These are phyloP conservation scores for Ostreobium quekettii DNA, from an alignment of 139 green algal genomes.

Conservation along the genomic window DNA sequence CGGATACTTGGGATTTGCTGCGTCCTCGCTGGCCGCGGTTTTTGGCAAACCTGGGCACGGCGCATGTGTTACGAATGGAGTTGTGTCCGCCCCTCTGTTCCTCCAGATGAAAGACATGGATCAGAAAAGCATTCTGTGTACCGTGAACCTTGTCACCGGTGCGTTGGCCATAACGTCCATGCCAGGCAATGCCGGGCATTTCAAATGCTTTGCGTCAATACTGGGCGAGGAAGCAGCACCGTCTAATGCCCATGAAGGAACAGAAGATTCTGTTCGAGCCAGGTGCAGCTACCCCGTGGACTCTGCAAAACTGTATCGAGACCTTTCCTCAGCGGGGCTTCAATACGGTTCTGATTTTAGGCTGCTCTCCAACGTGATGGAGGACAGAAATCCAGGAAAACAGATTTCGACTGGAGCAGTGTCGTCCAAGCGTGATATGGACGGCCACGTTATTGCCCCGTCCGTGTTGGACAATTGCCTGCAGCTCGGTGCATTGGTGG, in stretches of 20 bases:
- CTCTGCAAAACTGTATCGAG: neutral
- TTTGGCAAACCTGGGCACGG: neutral
- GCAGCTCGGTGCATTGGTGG: slow-evolving; percentile 44
- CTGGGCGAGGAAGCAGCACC: neutral
- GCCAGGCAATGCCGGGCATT: neutral
- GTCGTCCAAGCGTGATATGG: neutral
- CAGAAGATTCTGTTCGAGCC: neutral
- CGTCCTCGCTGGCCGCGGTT: slow-evolving; percentile 18
- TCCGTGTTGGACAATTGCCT: slow-evolving; percentile 47
- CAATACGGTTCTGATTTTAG: slow-evolving; percentile 1
- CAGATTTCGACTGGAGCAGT: neutral
- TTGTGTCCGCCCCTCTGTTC: neutral
- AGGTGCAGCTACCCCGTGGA: neutral
- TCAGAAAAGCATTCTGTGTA: neutral
- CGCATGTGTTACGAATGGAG: neutral
- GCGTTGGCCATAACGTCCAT: neutral
- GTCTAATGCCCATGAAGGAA: neutral
- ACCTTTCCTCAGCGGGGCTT: neutral
- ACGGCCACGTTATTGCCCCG: slow-evolving; percentile 31
- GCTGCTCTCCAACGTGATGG: neutral
- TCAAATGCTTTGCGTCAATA: neutral
- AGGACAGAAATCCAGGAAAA: too few species aligned
- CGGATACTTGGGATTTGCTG: slow-evolving; percentile 49
- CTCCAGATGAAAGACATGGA: neutral
- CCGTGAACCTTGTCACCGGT: neutral